Evolutionary conservation across 2,329 filamentous ascomycete species (phyloP), one percentile per base, ranked within the genome.

Genomic region (Alternaria triticimaculans): DNA sequence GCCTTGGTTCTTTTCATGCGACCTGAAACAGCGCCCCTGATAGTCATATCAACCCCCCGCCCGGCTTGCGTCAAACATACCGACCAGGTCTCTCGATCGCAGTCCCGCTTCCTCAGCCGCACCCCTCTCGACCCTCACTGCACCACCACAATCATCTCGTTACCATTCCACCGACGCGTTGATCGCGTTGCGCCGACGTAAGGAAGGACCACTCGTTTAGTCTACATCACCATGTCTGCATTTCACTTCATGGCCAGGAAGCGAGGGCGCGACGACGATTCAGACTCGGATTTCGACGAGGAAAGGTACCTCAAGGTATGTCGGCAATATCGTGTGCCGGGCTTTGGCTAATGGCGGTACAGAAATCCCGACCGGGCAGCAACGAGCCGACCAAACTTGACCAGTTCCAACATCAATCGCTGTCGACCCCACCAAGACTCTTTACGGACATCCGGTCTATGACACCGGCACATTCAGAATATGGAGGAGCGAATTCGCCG

Each of bases 11-110:
- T 56, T 65, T 68, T 71, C 64, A 72, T 73, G 69, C 72, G 64
- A 72, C 69, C 72, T 78, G 76, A 78, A 78, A 78, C 76, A 67
- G 55, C 68, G 71, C 76, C 76, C 76, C 76, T 78, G 73, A 72
- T 71, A 64, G 63, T 58, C 66, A 61, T 55, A 66, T 65, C 60
- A 28, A 62, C 51, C 63, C 63, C 72, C 70, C 67, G 68, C 63
- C 66, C 68, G 26, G 55, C 55, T 66, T 70, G 72, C 65, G 68
- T 75, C 73, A 74, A 76, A 73, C 71, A 72, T 69, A 73, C 72
- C 72, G 70, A 63, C 63, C 44, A 59, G 65, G 68, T 66, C 61
- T 67, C 58, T 59, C 62, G 46, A 63, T 57, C 56, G 54, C 66
- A 55, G 48, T 57, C 65, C 63, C 63, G 62, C 30, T 55, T 61